phyloP scores from a whole-genome alignment of 208 protist genomes.

The Leishmania major region DNA sequence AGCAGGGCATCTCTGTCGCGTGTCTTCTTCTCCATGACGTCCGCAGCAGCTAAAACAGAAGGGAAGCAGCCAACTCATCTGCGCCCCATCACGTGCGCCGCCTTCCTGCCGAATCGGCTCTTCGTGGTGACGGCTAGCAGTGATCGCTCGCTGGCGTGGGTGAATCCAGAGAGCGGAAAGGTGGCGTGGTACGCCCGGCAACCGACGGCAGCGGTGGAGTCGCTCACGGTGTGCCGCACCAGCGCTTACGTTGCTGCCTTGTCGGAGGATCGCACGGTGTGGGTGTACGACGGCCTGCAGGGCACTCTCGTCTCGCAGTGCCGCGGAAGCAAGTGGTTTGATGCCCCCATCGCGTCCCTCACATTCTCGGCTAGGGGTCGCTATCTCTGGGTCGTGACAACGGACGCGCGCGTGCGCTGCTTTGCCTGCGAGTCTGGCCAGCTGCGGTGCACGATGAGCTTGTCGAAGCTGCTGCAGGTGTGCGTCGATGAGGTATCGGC shows the following conservation, averaged over 20 bases:
- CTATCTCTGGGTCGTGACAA: constrained; percentile 71
- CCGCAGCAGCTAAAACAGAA: neutral
- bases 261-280: constrained; percentile 67
- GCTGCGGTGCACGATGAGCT: constrained; percentile 46
- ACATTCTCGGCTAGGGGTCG: constrained; percentile 71
- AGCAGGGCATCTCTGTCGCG: neutral
- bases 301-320: constrained; percentile 63
- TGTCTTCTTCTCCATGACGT: constrained; percentile 16
- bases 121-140: constrained; percentile 53
- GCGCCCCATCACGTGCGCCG: constrained; percentile 40
- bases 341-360: constrained; percentile 51
- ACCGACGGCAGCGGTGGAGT: constrained; percentile 30
- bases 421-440: constrained; percentile 71
- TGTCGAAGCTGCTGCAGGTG: constrained; percentile 33
- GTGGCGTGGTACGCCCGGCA: constrained; percentile 46
- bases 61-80: constrained; percentile 40
- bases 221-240: constrained; percentile 38
- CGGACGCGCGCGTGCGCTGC: constrained; percentile 59
- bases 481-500: neutral
- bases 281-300: constrained; percentile 69
- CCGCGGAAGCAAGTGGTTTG: constrained; percentile 51
- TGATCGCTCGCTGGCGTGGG: constrained; percentile 63
- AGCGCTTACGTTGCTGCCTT: constrained; percentile 69
- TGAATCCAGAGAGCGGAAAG: constrained; percentile 38
- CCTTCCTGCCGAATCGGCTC: constrained; percentile 46